These are phyloP conservation scores for Psidium friedrichsthalianum DNA, from an alignment of 345 rosid species.

Conservation along the genomic window DNA sequence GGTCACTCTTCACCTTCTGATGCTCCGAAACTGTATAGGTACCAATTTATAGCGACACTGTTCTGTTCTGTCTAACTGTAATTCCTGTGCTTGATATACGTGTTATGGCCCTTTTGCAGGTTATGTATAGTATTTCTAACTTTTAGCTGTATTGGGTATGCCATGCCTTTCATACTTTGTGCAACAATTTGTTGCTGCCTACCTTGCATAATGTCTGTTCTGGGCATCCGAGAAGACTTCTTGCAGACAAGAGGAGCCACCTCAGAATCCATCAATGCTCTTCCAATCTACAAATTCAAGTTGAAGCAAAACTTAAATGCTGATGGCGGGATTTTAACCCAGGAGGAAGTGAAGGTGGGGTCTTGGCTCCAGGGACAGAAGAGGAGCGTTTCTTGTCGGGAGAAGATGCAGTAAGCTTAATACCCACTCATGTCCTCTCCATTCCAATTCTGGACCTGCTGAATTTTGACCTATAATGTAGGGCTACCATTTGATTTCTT, in stretches of 20 bases:
- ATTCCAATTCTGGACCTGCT: not conserved
- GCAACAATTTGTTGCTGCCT: conserved; percentile 88
- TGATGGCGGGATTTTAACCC: conserved; percentile 20
- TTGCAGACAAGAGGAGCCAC: conserved; percentile 79
- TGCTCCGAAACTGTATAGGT: conserved; percentile 91
- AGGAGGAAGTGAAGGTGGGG: conserved; percentile 48
- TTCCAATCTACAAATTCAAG: conserved; percentile 73
- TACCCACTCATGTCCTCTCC: not conserved
- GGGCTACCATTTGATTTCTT: not conserved
- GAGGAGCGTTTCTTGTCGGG: conserved; percentile 64
- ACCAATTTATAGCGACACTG: not conserved
- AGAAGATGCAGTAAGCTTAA: conserved; percentile 80
- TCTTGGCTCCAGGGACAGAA: conserved; percentile 57
- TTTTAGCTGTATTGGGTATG: conserved; percentile 86
- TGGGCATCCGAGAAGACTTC: conserved; percentile 63
- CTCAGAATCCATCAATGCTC: conserved; percentile 44
- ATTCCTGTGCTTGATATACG: not conserved
- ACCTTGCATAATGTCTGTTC: conserved; percentile 84
- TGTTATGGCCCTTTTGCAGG: conserved; percentile 26
- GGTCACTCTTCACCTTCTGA: conserved; percentile 63
- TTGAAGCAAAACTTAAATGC: conserved; percentile 18
- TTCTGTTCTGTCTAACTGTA: not conserved
- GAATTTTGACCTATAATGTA: not conserved
- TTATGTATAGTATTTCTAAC: conserved; percentile 90
- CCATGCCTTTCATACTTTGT: conserved; percentile 87